phyloP scores from a whole-genome alignment of 768 basidiomycete genomes.

The Chiua virens region DNA sequence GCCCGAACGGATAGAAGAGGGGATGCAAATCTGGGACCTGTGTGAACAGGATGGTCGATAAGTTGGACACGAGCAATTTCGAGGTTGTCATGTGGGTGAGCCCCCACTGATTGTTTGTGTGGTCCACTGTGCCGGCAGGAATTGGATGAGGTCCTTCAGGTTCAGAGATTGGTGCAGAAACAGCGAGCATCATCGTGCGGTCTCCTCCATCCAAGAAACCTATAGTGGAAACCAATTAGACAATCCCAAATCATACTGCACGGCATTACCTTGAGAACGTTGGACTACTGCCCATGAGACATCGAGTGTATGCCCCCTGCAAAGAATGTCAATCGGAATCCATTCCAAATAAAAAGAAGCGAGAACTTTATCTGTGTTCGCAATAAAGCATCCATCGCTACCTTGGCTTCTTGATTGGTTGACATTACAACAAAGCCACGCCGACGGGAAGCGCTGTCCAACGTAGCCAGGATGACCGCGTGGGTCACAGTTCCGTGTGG shows the following conservation, averaged over 20 bases:
- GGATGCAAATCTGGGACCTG: conserved; percentile 67
- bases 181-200: conserved; percentile 61
- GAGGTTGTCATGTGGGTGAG: conserved; percentile 43
- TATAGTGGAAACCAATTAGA: conserved; percentile 26
- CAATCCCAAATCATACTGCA: neutral
- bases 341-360: neutral
- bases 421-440: conserved; percentile 86
- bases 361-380: conserved; percentile 69
- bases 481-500: conserved; percentile 69
- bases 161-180: conserved; percentile 38
- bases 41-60: conserved; percentile 67
- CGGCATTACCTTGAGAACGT: conserved; percentile 66
- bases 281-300: conserved; percentile 89
- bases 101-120: conserved; percentile 31
- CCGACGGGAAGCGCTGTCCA: conserved; percentile 80
- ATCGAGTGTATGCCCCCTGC: conserved; percentile 72
- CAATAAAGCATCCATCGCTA: conserved; percentile 65
- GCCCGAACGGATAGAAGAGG: conserved; percentile 72
- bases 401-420: conserved; percentile 65
- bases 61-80: conserved; percentile 60
- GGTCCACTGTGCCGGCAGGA: conserved; percentile 31
- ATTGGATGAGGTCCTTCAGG: conserved; percentile 24
- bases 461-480: conserved; percentile 79
- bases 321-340: conserved; percentile 4
- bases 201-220: conserved; percentile 84